Conservation (phyloP, 345 rosid species). For the Fremontodendron californicum region DNA sequence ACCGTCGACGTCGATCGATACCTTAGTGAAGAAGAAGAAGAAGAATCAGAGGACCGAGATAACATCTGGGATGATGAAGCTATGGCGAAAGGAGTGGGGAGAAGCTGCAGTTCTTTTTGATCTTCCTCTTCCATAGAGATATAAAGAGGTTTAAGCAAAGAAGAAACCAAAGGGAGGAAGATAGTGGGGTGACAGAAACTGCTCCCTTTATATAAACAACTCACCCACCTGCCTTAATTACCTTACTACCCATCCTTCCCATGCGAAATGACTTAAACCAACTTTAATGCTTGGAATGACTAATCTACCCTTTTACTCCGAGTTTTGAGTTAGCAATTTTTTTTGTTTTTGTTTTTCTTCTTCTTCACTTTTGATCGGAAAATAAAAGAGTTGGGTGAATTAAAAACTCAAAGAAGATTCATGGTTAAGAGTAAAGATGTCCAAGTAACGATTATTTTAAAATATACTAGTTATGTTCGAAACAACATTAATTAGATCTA, state of each 20-base stretch:
- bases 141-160: not conserved
- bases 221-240: conserved; percentile 13
- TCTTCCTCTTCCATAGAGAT: conserved; percentile 55
- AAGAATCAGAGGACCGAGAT: conserved; percentile 24
- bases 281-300: conserved; percentile 10
- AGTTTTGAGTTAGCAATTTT: no score
- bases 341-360: no score
- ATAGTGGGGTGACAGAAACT: conserved; percentile 17
- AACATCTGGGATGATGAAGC: conserved; percentile 28
- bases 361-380: no score
- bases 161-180: not conserved
- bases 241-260: conserved; percentile 28
- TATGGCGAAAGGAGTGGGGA: conserved; percentile 51
- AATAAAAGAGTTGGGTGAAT: no score
- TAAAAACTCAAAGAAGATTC: no score
- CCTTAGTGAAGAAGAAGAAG: conserved; percentile 25
- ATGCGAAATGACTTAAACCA: conserved; percentile 25
- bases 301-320: conserved; percentile 1
- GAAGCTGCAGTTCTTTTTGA: conserved; percentile 73
- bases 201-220: conserved; percentile 28
- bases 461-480: no score
- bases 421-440: no score
- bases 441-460: no score
- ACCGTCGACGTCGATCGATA: conserved; percentile 22
- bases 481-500: no score